A percentile compares a stretch with the other conserved stretches of the same genome.
Evolutionary conservation across 2,329 filamentous ascomycete species (phyloP).

Genomic region (Fusarium guadeloupense): DNA sequence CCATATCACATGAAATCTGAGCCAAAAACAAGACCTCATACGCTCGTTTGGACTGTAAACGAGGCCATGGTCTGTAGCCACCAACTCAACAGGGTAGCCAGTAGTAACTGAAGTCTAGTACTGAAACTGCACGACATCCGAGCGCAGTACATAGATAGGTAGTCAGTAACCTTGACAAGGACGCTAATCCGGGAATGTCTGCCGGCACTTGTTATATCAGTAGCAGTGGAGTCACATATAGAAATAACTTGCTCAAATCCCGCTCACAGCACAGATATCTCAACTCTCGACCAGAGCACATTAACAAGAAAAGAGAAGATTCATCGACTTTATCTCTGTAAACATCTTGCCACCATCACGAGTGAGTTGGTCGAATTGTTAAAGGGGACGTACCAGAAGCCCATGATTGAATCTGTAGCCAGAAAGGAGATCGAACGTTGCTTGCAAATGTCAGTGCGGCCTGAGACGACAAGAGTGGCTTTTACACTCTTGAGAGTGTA

Average conservation of each 20-base stretch:
- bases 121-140: not conserved
- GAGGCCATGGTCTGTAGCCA: not conserved
- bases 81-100: not conserved
- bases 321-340: not conserved
- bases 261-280: constrained; percentile 8
- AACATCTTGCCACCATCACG: constrained; percentile 28
- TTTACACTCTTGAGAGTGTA: constrained; percentile 18
- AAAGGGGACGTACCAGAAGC: constrained; percentile 13
- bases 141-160: not conserved
- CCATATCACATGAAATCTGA: too few species aligned
- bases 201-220: constrained; percentile 5
- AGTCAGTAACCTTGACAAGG: not conserved
- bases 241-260: constrained; percentile 39
- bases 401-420: constrained; percentile 21
- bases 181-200: not conserved
- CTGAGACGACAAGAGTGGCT: constrained; percentile 34
- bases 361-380: constrained; percentile 8
- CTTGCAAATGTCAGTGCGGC: constrained; percentile 26
- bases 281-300: not conserved
- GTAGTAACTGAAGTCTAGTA: not conserved
- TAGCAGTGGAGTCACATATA: constrained; percentile 15
- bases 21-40: not conserved
- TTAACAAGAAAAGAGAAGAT: not conserved
- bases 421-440: constrained; percentile 33
- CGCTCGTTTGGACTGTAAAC: not conserved